phyloP scores from a whole-genome alignment of 1,139 yeast genomes.

The Magnusiomyces tetraspermus region DNA sequence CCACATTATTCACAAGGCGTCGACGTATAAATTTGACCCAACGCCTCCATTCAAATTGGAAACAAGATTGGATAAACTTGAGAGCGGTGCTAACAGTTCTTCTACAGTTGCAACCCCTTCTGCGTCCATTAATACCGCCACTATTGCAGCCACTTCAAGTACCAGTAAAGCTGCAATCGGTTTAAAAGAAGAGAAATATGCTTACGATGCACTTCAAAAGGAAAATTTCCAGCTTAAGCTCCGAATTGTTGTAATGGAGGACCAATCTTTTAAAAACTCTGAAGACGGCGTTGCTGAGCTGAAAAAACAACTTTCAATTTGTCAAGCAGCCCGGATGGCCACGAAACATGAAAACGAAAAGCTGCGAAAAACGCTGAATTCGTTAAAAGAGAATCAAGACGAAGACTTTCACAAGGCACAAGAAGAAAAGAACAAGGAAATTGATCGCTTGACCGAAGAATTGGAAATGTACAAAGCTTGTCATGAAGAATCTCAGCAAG shows the following conservation, averaged over 20 bases:
- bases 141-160: too few relatives aligned
- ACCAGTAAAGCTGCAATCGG: too few relatives aligned
- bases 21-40: background rate
- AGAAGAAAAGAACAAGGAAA: background rate
- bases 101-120: too few relatives aligned
- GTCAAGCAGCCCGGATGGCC: slow-evolving; percentile 17
- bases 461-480: background rate
- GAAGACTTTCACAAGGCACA: background rate
- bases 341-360: slow-evolving; percentile 18
- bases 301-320: slow-evolving; percentile 16
- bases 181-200: slow-evolving; percentile 14
- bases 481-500: background rate
- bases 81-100: too few relatives aligned
- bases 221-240: slow-evolving; percentile 20
- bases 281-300: slow-evolving; percentile 19
- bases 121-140: too few relatives aligned
- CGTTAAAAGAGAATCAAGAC: background rate
- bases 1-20: background rate
- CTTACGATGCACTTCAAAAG: slow-evolving; percentile 15
- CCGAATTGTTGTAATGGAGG: slow-evolving; percentile 17
- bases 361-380: slow-evolving; percentile 15
- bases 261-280: slow-evolving; percentile 14
- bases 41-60: too few relatives aligned
- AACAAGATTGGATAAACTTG: background rate
- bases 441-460: background rate